Conservation (phyloP, 352 stramenopile species). For the Globisporangium barbulae region DNA sequence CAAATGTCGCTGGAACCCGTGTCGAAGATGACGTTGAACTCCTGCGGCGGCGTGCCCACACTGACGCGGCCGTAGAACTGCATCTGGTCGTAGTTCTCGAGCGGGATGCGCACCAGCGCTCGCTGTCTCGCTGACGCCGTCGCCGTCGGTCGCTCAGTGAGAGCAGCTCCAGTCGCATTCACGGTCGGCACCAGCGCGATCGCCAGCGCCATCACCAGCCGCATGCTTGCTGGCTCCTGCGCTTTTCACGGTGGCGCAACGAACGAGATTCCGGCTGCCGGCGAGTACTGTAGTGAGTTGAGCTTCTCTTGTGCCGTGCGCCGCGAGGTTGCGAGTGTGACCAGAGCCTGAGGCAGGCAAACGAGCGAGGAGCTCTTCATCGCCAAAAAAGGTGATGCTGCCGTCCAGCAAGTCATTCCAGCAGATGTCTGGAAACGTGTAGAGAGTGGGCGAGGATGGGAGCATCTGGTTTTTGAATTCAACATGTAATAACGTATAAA, state of each 20-base stretch:
- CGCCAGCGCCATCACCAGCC: background rate
- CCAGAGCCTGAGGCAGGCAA: background rate
- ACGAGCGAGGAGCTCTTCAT: background rate
- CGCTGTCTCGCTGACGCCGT: background rate
- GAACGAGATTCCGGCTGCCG: no score
- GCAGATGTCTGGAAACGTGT: background rate
- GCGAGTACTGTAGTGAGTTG: background rate
- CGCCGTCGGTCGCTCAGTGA: background rate
- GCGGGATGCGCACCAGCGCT: slow-evolving; percentile 48
- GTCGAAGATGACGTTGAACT: slow-evolving; percentile 77
- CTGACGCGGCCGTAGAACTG: slow-evolving; percentile 67
- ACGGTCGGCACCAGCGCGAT: background rate
- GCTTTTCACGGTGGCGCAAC: background rate
- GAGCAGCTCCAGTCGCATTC: background rate
- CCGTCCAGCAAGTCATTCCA: background rate
- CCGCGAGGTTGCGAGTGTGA: background rate
- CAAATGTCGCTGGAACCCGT: slow-evolving; percentile 73
- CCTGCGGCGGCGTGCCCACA: slow-evolving; percentile 57
- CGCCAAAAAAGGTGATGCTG: background rate
- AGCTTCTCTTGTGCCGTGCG: background rate
- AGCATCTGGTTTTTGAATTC: background rate
- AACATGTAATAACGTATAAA: background rate
- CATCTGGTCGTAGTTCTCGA: slow-evolving; percentile 74
- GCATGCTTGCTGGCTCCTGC: background rate
- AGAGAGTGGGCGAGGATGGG: background rate